Base-by-base conservation (phyloP, 768 basidiomycete genomes). In the Leccinum subtestaceum region DNA sequence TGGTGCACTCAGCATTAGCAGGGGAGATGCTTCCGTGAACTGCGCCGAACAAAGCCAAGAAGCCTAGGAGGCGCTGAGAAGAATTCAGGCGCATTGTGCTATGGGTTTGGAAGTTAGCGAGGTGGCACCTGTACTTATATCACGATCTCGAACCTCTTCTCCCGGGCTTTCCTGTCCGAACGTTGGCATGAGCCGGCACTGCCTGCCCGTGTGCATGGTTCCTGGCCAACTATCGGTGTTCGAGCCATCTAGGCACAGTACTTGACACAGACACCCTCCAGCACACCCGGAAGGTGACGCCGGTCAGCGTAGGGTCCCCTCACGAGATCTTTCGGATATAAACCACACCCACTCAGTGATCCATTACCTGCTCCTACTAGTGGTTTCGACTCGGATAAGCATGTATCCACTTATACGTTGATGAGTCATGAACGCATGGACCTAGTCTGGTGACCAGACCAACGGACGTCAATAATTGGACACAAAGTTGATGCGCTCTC, bases 1-100 rank as follows among this genome's bases (percentile, higher is more conserved):
- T 17, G 8, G 21, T 60, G 40, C 65, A 65, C 19, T 53, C 48
- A 4, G 51, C 19, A n/a, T n/a, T 21, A 25, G 3, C 2, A 25
- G 56, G 25, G 8, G 32, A 3, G 38, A 11, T 4, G 2, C 10
- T 7, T 21, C 53, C 54, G 7, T 56, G 45, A 23, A 25, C 50
- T n/a, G 23, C 19, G 11, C 56, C 54, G 12, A 58, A 13, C 2
- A 66, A 10, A 9, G 51, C 47, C 0, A 66, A 29, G 36, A 57
- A 48, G 31, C 46, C n/a, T 5, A 60, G 29, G 29, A 63, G 12
- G n/a, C 2, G 10, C 10, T 48, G 58, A 7, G 54, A 53, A 27
- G 13, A 19, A 4, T 29, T 49, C 5, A 12, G 38, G 5, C 21
- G 32, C 60, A 63, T 62, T 6, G n/a, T 7, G 2, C 11, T 21